Evolutionary conservation across 257 asterid genomes (phyloP), one percentile per base, ranked within the genome.

Genomic region (Solanum chiquidenum): DNA sequence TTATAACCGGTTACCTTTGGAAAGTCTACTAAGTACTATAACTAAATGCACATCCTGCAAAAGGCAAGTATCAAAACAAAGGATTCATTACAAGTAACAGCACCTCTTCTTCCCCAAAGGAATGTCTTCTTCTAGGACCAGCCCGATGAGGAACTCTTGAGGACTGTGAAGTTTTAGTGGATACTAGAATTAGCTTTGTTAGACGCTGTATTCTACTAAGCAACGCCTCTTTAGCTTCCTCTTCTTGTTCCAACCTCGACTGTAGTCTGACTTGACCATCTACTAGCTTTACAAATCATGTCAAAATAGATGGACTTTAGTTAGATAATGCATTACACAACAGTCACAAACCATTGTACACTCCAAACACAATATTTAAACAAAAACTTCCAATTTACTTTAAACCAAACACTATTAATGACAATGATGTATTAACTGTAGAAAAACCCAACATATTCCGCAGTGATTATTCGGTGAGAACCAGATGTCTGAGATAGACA

Each of bases 31-130:
- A 55, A 44, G 20, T 31, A 40, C 52, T 86, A 31, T 35, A 42
- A 66, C 55, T 62, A 55, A n/a, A 46, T 88, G 29, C 38, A 87
- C 71, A 76, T 60, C 87, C 87, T 86, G 83, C 90, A 89, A 89
- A 71, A 90, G 62, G 75, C 87, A 89, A 89, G 89, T 71, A 90
- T 29, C 85, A 58, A 83, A 76, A 44, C 38, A 55, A 68, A 79
- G 76, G 58, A 52, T 74, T 38, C 80, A 49, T 82, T 49, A 82
- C 31, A 6, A 49, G 71, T 82, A 82, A 82, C 23, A 60, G 58
- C 38, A 97, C 99, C 99, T 97, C 99, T 93, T 97, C 99, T 96
- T 97, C 99, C 88, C 99, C 99, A 87, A 97, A 97, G 88, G 99
- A 97, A 92, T 97, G 99, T 34, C 99, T 89, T 92, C 99, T 96